Percentiles rank a stretch among this genome's conserved stretches.
Conservation (phyloP, 257 asterid genomes). For the Coffea canephora region DNA sequence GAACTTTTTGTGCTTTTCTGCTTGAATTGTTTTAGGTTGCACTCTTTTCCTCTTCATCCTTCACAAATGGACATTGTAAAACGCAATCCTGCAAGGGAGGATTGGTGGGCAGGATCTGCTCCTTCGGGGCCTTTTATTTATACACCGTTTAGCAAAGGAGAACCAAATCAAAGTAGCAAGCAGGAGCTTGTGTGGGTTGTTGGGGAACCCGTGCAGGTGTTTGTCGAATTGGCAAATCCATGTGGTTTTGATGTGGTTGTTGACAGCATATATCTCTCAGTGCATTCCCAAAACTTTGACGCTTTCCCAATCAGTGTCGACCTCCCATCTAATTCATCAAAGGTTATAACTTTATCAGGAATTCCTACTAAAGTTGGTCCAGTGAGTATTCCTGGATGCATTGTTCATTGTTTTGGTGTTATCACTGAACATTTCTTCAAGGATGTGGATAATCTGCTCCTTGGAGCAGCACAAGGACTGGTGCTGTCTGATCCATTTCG, state of each 20-base stretch:
- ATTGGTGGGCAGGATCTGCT: slow-evolving; percentile 99
- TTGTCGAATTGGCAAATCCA: slow-evolving; percentile 98
- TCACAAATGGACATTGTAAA: slow-evolving; percentile 87
- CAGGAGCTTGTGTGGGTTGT: slow-evolving; percentile 90
- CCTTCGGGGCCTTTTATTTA: slow-evolving; percentile 98
- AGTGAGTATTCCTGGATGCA: slow-evolving; percentile 84
- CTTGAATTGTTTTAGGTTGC: slow-evolving; percentile 56
- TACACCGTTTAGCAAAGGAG: slow-evolving; percentile 99
- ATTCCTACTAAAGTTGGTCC: slow-evolving; percentile 87
- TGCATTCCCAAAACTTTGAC: slow-evolving; percentile 81
- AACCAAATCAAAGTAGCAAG: slow-evolving; percentile 62
- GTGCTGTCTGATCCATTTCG: slow-evolving; percentile 98
- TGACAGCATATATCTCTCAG: slow-evolving; percentile 90
- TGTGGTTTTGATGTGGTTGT: slow-evolving; percentile 96
- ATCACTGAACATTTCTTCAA: slow-evolving; percentile 95
- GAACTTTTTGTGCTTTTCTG: slow-evolving; percentile 15
- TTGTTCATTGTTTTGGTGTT: slow-evolving; percentile 94
- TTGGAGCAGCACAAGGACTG: slow-evolving; percentile 98
- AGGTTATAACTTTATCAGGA: slow-evolving; percentile 87
- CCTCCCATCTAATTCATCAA: slow-evolving; percentile 91
- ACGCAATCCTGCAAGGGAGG: slow-evolving; percentile 80
- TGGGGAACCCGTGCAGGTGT: slow-evolving; percentile 94
- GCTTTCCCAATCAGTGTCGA: slow-evolving; percentile 85
- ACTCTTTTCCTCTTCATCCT: slow-evolving; percentile 90
- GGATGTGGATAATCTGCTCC: slow-evolving; percentile 85